phyloP scores from a whole-genome alignment of 116 monocot species.

The Zostera marina region DNA sequence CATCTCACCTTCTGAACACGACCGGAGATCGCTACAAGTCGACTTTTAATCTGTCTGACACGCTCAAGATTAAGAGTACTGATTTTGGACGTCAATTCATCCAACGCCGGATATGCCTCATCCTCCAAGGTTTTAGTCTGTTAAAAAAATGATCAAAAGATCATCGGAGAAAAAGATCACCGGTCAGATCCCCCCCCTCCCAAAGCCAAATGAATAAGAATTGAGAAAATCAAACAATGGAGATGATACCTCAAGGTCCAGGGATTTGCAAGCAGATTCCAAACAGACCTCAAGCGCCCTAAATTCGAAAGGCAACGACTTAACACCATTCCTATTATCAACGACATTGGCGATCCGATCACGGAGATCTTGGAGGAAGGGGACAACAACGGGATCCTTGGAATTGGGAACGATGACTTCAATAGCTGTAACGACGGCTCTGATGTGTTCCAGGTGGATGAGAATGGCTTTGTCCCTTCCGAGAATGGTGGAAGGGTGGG shows the following conservation, averaged over 20 bases:
- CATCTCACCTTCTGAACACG: conserved; percentile 66
- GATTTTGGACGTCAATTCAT: conserved; percentile 80
- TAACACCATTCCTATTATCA: neutral
- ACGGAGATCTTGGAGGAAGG: conserved; percentile 12
- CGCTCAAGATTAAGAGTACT: conserved; percentile 87
- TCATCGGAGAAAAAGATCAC: neutral
- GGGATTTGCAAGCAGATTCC: conserved; percentile 59
- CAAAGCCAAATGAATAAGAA: too few relatives aligned
- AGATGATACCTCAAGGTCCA: conserved; percentile 55
- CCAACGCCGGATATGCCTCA: conserved; percentile 83
- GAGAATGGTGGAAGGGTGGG: conserved; percentile 21
- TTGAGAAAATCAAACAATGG: neutral
- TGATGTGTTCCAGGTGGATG: conserved; percentile 20
- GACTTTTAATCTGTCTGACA: conserved; percentile 74
- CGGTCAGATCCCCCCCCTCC: too few relatives aligned
- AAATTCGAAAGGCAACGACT: conserved; percentile 72
- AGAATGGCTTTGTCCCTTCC: conserved; percentile 23
- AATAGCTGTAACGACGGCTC: conserved; percentile 17
- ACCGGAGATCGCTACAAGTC: conserved; percentile 67
- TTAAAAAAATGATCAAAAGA: neutral
- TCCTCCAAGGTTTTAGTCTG: conserved; percentile 73
- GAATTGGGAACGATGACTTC: conserved; percentile 18
- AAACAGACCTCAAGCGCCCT: conserved; percentile 69
- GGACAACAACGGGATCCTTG: conserved; percentile 6
- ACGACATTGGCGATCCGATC: neutral